Evolutionary conservation across 2,329 filamentous ascomycete genomes (phyloP), one percentile per base, ranked within the genome.

Genomic region (Dactylonectria estremocensis): DNA sequence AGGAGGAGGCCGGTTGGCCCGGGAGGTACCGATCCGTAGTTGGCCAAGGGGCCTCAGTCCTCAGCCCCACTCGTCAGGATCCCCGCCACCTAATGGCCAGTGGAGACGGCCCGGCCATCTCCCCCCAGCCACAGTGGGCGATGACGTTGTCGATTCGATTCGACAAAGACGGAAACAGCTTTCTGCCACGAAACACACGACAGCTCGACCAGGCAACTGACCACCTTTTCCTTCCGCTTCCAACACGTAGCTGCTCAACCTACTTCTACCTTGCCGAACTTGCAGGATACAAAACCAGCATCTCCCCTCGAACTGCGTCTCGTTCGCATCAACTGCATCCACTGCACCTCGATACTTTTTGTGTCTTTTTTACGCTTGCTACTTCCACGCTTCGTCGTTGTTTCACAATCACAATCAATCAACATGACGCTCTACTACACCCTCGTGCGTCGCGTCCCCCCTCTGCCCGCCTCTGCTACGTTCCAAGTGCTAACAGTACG

Each of bases 361-460:
- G 35, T 49, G 28, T 33, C 52, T 64, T 40, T 22, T 46, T 16
- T 40, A 16, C 20, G 33, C 22, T 53, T 37, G 35, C 16, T 37
- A n/a, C 46, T 45, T 33, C 45, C 18, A 10, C 33, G 31, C 20
- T 61, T 69, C 11, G 18, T 40, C 60, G 56, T 14, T 20, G 7
- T 53, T 53, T 53, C 28, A n/a, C 18, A 35, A 31, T 28, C 74
- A 72, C 74, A 67, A 69, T 54, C 73, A 70, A 76, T 77, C 81
- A 86, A 77, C 61, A 88, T 88, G 86, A 88, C 86, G 80, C 86
- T 88, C 78, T 88, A 88, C 83, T 88, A 87, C 81, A 86, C 83
- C 66, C 80, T 88, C 69, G 86, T 88, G 80, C 60, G 84, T 77
- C 45, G 62, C 45, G 62, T 18, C 9, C 28, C 22, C 7, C 24